Conservation (phyloP, 2,329 filamentous ascomycete genomes). For the Arthrobotrys sphaeroides region DNA sequence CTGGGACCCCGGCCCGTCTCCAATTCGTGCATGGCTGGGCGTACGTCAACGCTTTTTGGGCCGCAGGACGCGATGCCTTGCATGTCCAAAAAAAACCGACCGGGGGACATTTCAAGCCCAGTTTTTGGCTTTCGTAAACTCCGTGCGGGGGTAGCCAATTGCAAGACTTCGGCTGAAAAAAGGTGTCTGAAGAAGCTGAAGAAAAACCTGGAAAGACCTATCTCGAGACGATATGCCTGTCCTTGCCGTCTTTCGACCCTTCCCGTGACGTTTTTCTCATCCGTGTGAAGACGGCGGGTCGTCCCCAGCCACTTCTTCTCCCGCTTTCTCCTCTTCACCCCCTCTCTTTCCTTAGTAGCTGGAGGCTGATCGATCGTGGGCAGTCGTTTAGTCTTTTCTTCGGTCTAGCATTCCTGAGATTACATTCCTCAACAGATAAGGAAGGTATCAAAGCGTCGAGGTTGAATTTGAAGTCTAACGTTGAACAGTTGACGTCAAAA, state of each 20-base stretch:
- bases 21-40: constrained; percentile 22
- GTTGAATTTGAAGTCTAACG: neutral
- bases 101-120: neutral
- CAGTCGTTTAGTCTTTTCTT: neutral
- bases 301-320: constrained; percentile 36
- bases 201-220: neutral
- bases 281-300: neutral
- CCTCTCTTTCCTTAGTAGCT: neutral
- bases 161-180: constrained; percentile 12
- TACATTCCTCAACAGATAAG: neutral
- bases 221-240: neutral
- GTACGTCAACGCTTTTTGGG: constrained; percentile 44
- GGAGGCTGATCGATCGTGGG: neutral
- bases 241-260: neutral
- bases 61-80: constrained; percentile 3
- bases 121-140: constrained; percentile 24
- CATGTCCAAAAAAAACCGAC: neutral
- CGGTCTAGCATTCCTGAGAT: constrained; percentile 13
- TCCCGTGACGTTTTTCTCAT: neutral
- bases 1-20: neutral
- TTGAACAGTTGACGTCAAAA: neutral
- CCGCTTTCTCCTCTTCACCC: neutral
- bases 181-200: neutral
- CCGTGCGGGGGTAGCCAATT: constrained; percentile 34
- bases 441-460: neutral